These are phyloP conservation scores for Myxozyma nipponensis DNA, from an alignment of 805 yeast species.

Conservation along the genomic window DNA sequence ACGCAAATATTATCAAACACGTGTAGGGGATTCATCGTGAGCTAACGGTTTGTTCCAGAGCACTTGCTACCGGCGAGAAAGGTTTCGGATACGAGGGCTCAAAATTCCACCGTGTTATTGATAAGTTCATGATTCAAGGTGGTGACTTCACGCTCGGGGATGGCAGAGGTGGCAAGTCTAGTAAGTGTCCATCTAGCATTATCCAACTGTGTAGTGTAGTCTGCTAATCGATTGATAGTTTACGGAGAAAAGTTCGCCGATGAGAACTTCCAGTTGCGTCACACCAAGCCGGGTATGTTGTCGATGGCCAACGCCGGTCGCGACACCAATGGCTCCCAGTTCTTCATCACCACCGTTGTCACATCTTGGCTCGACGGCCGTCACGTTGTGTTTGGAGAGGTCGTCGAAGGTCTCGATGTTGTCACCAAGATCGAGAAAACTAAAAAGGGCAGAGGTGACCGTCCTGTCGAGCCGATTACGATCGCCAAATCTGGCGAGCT, in stretches of 20 bases:
- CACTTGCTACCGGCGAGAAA: slow-evolving; percentile 73
- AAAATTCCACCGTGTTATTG: slow-evolving; percentile 67
- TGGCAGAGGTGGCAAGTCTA: slow-evolving; percentile 59
- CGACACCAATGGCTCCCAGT: slow-evolving; percentile 82
- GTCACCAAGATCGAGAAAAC: slow-evolving; percentile 80
- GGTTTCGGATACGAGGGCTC: slow-evolving; percentile 63
- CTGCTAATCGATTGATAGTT: slow-evolving; percentile 40
- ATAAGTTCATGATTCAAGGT: slow-evolving; percentile 75
- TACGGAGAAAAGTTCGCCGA: slow-evolving; percentile 71
- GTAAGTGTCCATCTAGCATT: slow-evolving; percentile 7
- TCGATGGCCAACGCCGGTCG: slow-evolving; percentile 77
- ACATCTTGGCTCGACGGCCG: slow-evolving; percentile 90
- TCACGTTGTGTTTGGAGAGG: slow-evolving; percentile 97
- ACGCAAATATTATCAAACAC: background rate
- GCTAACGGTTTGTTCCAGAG: slow-evolving; percentile 44
- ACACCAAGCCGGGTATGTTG: slow-evolving; percentile 53
- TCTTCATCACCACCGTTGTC: slow-evolving; percentile 87
- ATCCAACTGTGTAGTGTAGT: background rate
- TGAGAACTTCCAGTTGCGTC: slow-evolving; percentile 61
- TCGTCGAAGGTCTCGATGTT: slow-evolving; percentile 71
- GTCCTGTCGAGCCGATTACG: slow-evolving; percentile 70
- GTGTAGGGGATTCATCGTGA: too few relatives aligned
- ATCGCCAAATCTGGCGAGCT: slow-evolving; percentile 43
- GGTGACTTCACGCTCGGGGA: slow-evolving; percentile 67
- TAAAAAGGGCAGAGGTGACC: slow-evolving; percentile 45